Conservation (phyloP, 495 filamentous ascomycete genomes). For the Pseudevernia furfuracea region DNA sequence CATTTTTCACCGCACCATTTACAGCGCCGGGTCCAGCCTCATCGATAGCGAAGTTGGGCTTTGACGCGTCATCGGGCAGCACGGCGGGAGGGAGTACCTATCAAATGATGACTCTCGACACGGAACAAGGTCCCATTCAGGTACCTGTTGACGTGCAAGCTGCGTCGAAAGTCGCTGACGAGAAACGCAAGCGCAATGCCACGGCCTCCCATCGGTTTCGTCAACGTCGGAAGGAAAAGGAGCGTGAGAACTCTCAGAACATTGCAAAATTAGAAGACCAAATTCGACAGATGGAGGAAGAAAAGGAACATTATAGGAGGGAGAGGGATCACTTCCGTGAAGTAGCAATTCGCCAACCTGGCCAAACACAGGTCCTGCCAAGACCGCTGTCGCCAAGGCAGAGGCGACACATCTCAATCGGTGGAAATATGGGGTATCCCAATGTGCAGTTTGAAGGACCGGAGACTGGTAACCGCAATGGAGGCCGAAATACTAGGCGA, state of each 20-base stretch:
- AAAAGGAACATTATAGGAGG: constrained; percentile 47
- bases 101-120: constrained; percentile 32
- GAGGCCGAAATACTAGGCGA: constrained; percentile 26
- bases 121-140: constrained; percentile 39
- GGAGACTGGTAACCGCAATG: constrained; percentile 18
- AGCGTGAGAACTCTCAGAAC: constrained; percentile 59
- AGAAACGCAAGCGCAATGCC: constrained; percentile 90
- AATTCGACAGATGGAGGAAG: constrained; percentile 46
- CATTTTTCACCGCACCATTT: constrained; percentile 29
- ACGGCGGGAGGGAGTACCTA: constrained; percentile 24
- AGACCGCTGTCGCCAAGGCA: constrained; percentile 38
- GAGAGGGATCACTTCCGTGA: constrained; percentile 66
- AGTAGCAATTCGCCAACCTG: constrained; percentile 46
- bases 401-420: constrained; percentile 15
- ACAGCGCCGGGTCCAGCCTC: constrained; percentile 26
- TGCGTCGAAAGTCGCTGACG: constrained; percentile 76
- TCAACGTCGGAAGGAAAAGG: constrained; percentile 80
- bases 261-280: constrained; percentile 52
- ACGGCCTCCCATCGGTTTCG: constrained; percentile 87
- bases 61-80: constrained; percentile 26
- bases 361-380: constrained; percentile 34
- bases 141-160: constrained; percentile 71
- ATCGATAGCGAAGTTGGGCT: constrained; percentile 22
- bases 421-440: constrained; percentile 11
- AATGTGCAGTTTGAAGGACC: constrained; percentile 17